Percentiles rank a stretch among this genome's conserved stretches.
Conservation (phyloP, 768 basidiomycete genomes). For the Boletus vinaceobasis region DNA sequence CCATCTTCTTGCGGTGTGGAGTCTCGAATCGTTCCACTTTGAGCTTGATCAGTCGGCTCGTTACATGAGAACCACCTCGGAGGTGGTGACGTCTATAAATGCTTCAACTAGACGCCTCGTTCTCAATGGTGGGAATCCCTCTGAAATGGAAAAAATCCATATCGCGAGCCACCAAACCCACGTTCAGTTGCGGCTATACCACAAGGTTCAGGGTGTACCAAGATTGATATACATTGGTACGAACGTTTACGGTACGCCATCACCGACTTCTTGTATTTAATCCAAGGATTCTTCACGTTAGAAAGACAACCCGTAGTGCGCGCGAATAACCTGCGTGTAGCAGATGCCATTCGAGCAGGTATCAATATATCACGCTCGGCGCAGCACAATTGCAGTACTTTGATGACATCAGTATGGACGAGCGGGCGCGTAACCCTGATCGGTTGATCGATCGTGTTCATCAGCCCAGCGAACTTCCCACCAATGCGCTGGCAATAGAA, state of each 20-base stretch:
- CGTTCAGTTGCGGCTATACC: conserved; percentile 1
- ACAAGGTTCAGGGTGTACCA: too few relatives aligned
- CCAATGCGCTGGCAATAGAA: background rate
- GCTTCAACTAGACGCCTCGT: background rate
- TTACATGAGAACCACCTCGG: background rate
- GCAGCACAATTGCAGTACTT: too few relatives aligned
- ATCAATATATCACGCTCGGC: too few relatives aligned
- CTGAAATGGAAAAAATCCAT: background rate
- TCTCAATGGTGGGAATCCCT: conserved; percentile 5
- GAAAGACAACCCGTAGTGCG: too few relatives aligned
- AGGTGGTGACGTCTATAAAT: background rate
- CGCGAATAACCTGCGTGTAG: too few relatives aligned
- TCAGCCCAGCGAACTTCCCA: background rate
- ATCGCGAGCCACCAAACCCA: background rate
- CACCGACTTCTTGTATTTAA: background rate
- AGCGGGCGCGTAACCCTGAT: too few relatives aligned
- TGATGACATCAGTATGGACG: too few relatives aligned
- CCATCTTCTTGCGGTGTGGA: background rate
- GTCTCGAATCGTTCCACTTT: background rate
- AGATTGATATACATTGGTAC: background rate
- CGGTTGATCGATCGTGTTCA: background rate
- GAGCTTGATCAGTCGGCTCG: background rate
- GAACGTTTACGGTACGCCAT: background rate
- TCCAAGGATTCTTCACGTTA: too few relatives aligned
- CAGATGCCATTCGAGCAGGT: too few relatives aligned